Conservation (phyloP, 345 rosid species). For the Eucalyptus polybractea region DNA sequence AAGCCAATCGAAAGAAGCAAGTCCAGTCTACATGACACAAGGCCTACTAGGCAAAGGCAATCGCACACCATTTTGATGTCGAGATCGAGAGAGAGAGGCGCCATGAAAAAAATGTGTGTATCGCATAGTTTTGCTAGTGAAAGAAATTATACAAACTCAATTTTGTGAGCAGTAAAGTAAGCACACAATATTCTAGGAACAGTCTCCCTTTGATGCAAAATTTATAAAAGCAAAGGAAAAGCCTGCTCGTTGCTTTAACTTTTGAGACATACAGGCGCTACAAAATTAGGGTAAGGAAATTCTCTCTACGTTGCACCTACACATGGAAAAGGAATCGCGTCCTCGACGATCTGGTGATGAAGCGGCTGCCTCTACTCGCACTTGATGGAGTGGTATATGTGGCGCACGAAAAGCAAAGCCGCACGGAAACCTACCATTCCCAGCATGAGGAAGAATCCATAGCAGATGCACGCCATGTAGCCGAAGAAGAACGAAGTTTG, state of each 20-base stretch:
- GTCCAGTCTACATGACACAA: background rate
- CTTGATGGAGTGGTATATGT: slow-evolving; percentile 37
- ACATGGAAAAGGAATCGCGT: background rate
- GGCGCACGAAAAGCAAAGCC: slow-evolving; percentile 30
- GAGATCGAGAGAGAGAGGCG: background rate
- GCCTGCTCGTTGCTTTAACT: background rate
- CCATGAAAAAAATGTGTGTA: background rate
- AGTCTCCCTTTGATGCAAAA: background rate
- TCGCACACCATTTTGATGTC: background rate
- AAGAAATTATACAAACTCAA: background rate
- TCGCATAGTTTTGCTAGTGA: background rate
- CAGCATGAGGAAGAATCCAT: slow-evolving; percentile 40
- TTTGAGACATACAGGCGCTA: background rate
- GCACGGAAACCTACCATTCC: slow-evolving; percentile 41
- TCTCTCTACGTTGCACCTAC: background rate
- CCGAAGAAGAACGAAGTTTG: slow-evolving; percentile 45
- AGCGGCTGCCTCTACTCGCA: slow-evolving; percentile 24
- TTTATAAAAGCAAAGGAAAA: background rate
- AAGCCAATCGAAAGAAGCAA: background rate
- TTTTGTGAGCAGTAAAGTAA: background rate
- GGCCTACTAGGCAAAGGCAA: background rate
- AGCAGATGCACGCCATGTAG: slow-evolving; percentile 46
- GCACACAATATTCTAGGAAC: background rate
- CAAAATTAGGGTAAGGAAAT: background rate
- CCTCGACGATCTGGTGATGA: background rate